phyloP scores from a whole-genome alignment of 192 early-diverging fungal species.

The Kappamyces sp. region DNA sequence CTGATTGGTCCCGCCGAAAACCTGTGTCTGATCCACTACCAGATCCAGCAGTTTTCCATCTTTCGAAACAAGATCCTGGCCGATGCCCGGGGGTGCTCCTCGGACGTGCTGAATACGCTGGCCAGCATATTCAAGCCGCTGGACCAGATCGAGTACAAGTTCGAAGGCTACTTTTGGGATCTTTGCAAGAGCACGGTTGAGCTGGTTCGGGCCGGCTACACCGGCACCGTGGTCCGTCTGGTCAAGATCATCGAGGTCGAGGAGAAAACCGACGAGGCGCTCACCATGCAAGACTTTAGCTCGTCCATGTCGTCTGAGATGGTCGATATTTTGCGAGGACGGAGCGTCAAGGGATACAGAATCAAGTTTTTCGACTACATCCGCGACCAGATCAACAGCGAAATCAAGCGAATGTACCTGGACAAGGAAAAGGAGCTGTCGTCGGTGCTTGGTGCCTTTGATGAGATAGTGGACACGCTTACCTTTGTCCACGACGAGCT shows the following conservation, averaged over 20 bases:
- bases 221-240: constrained; percentile 72
- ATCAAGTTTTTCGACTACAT: constrained; percentile 75
- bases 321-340: constrained; percentile 13
- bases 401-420: constrained; percentile 61
- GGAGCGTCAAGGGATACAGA: constrained; percentile 64
- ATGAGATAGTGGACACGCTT: constrained; percentile 85
- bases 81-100: constrained; percentile 50
- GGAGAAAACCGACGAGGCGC: constrained; percentile 76
- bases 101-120: constrained; percentile 79
- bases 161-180: constrained; percentile 83
- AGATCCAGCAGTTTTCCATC: constrained; percentile 72
- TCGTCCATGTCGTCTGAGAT: constrained; percentile 8
- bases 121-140: constrained; percentile 79
- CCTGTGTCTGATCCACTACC: constrained; percentile 81
- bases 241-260: constrained; percentile 94
- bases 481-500: constrained; percentile 83
- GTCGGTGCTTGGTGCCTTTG: constrained; percentile 57
- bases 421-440: constrained; percentile 54
- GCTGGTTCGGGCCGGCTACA: constrained; percentile 63
- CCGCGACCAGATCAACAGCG: constrained; percentile 58
- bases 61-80: constrained; percentile 62
- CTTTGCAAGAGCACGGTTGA: constrained; percentile 74
- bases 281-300: constrained; percentile 33
- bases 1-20: constrained; percentile 67
- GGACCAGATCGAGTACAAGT: constrained; percentile 72